Base-by-base conservation (phyloP, 2,329 filamentous ascomycete species). In the Penicillium sp. region DNA sequence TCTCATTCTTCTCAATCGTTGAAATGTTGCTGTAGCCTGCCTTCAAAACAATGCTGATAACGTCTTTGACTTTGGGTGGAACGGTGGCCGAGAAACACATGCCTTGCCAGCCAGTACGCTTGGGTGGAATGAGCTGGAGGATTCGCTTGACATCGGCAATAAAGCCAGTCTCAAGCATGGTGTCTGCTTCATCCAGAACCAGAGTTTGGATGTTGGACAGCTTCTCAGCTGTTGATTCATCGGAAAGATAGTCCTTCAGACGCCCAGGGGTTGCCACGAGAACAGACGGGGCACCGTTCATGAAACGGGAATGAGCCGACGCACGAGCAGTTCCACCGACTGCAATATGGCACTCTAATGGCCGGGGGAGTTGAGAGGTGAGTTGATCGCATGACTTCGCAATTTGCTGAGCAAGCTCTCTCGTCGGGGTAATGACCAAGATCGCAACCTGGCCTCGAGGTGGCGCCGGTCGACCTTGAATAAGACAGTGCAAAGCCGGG, bases 51-150 rank as follows among this genome's bases (percentile, higher is more conserved):
- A 80, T 77, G 56, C 86, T 85, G 43, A 93, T 91, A 18, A 97
- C 82, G 43, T 84, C 79, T 57, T 95, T 86, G 51, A 97, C 92
- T 59, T 91, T 84, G 55, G 85, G 83, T 42, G 92, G 91, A 39
- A 97, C 89, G 14, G 92, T 97, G 45, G 92, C 92, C 14, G 92
- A 96, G 74, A 94, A 96, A 69, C 97, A 87, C 68, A 97, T 85
- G 50, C 79, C 80, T 48, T 71, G 68, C 69, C 69, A 71, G 31
- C 77, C 78, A 6, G 59, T 62, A 52, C 65, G 72, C 72, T 83
- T 83, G 6, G 77, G 71, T 9, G 82, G 82, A 40, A 85, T 75
- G 29, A 75, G 72, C 19, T 69, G 71, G 26, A 84, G 72, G 29
- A 85, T 82, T 46, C 78, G 72, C 61, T 78, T 79, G 51, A 84